These are phyloP conservation scores for Colletotrichum australisinense DNA, from an alignment of 2,329 filamentous ascomycete species.

Conservation along the genomic window DNA sequence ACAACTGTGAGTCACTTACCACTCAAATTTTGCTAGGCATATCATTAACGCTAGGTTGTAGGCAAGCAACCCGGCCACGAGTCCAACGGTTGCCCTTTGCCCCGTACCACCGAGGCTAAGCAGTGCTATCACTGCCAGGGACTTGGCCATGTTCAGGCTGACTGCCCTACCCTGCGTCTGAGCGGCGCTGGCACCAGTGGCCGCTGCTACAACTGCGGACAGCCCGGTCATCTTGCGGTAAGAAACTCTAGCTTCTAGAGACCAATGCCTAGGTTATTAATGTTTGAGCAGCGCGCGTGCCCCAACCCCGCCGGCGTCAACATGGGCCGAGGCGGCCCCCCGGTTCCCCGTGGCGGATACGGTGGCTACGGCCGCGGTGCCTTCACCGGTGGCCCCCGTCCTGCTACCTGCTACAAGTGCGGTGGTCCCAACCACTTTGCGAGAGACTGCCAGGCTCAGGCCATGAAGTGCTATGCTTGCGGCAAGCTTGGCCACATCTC, in stretches of 20 bases:
- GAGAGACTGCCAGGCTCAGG: conserved; percentile 96
- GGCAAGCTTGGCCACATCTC: conserved; percentile 94
- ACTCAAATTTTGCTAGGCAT: neutral
- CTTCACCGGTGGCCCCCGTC: conserved; percentile 76
- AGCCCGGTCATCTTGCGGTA: conserved; percentile 92
- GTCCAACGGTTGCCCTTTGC: conserved; percentile 96
- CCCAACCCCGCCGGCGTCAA: conserved; percentile 75
- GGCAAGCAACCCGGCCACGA: conserved; percentile 94
- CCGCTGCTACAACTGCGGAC: conserved; percentile 96
- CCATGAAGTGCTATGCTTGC: conserved; percentile 98
- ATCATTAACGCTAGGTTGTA: conserved; percentile 43
- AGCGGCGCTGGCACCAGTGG: conserved; percentile 85
- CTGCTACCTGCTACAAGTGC: conserved; percentile 80
- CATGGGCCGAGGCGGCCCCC: conserved; percentile 74
- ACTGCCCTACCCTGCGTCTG: conserved; percentile 95
- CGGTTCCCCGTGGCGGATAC: conserved; percentile 78
- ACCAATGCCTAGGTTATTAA: conserved; percentile 8
- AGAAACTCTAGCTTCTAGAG: conserved; percentile 45
- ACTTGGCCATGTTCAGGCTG: conserved; percentile 96
- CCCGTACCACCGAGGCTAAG: conserved; percentile 97
- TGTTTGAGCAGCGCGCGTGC: conserved; percentile 76
- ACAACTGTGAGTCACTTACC: conserved; percentile 83
- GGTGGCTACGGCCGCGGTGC: conserved; percentile 78
- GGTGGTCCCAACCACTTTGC: conserved; percentile 97
- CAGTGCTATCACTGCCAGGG: conserved; percentile 99